These are phyloP conservation scores for Metschnikowia corniflorae DNA, from an alignment of 805 yeast species.

Conservation along the genomic window DNA sequence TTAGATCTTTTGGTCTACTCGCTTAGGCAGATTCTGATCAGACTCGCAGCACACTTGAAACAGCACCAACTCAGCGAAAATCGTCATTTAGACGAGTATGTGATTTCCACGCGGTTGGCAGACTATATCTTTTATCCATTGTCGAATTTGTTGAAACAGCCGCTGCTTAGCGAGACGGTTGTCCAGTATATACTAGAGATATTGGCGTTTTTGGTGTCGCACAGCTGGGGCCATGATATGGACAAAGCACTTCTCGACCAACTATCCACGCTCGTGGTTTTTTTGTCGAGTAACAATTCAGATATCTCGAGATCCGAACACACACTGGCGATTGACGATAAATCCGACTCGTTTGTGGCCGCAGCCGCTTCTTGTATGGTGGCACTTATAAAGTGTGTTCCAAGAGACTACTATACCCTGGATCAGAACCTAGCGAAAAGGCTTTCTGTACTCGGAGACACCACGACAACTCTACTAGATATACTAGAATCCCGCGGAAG, in stretches of 20 bases:
- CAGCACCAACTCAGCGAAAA: too few species aligned
- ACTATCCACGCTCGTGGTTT: constrained; percentile 30
- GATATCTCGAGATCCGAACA: not conserved
- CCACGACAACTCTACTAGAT: constrained; percentile 25
- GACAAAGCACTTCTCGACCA: constrained; percentile 30
- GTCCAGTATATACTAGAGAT: constrained; percentile 25
- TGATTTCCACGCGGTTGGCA: constrained; percentile 30
- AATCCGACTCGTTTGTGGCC: constrained; percentile 16
- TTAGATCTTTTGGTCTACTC: constrained; percentile 1
- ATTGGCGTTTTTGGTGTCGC: constrained; percentile 25
- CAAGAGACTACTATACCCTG: constrained; percentile 19
- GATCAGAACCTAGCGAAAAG: constrained; percentile 15
- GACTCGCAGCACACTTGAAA: constrained; percentile 3
- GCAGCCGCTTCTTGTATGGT: constrained; percentile 17
- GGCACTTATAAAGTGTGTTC: constrained; percentile 17
- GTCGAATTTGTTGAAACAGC: constrained; percentile 29
- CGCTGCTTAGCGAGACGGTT: constrained; percentile 20
- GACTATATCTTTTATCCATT: constrained; percentile 42
- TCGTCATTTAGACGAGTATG: constrained; percentile 14
- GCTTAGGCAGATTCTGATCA: constrained; percentile 10
- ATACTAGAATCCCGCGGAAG: constrained; percentile 11
- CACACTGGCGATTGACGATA: constrained; percentile 6
- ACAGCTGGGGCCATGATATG: constrained; percentile 29
- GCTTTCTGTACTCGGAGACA: constrained; percentile 28
- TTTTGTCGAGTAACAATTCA: constrained; percentile 19